Evolutionary conservation across 225 moss, liverwort and hornwort species (phyloP), one percentile per base, ranked within the genome.

Genomic region (Pseudisothecium myosuroides): DNA sequence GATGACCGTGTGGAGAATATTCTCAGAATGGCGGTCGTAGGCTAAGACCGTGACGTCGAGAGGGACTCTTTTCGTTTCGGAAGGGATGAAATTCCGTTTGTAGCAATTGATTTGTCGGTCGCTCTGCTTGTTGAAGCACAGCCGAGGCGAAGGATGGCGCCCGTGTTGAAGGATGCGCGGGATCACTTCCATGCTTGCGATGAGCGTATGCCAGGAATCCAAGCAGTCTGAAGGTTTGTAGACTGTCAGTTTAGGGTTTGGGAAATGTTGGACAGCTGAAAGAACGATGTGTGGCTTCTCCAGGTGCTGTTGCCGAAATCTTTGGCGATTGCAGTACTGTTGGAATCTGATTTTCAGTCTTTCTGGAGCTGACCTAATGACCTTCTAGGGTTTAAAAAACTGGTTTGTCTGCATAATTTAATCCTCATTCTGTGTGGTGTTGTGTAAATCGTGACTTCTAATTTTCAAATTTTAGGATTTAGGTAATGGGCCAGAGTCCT

Each of bases 171-270:
- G 82, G 95, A 94, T 91, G 88, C 87, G 63, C 91, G 92, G 56
- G 92, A 90, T 41, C 37, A 92, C 56, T 85, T 91, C 63, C 41
- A 82, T 37, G 94, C 93, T 20, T 96, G 84, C 90, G 92, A 69
- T 89, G 91, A 47, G 92, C 94, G 20, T 94, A 94, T 63, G 77
- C 91, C 43, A 88, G 91, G 68, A 95, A 95, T 58, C 93, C 97
- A 20, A 86, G 87, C 56, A 17, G 56, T 4, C 56, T 24, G 37
- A 37, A 55, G 78, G n/a, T n/a, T 17, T n/a, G 56, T n/a, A 24
- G 56, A 37, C 10, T 26, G 16, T 61, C 56, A 19, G 29, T 69
- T n/a, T 20, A 50, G 85, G 85, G 63, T 47, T 81, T 16, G 6
- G 73, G 22, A 8, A 3, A 20, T 56, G 15, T 61, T 43, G 69